Evolutionary conservation across 495 filamentous ascomycete genomes (phyloP), one percentile per base, ranked within the genome.

Genomic region (Penicillium canariense): DNA sequence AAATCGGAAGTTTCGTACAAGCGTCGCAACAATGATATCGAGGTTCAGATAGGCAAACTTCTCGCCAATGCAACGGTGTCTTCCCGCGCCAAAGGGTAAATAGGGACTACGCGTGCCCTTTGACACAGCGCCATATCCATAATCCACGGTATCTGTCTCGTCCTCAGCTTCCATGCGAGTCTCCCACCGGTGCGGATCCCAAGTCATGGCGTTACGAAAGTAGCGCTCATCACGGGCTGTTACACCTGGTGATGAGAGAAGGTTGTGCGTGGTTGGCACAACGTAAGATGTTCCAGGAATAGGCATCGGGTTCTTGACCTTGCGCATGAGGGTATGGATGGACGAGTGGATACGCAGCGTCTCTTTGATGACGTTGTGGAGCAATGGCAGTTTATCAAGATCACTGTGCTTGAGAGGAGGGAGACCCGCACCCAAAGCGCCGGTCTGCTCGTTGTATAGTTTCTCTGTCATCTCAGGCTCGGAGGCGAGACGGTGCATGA

Each of bases 41-140:
- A 98, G 77, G 70, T 98, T 93, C 56, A 96, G 78, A 67, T 95
- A 96, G 50, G 94, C 94, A 67, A 97, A 98, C 63, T 96, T 91
- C 75, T 97, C 94, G 42, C 94, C 94, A 63, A 98, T 97, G 69
- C 94, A 98, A 9, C 94, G 75, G 72, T 98, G 94, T 48, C 94
- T 78, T 5, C 94, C 94, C 1, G 91, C 94, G 2, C 94, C 94
- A 65, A 98, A 98, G 0, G 94, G 94, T 15, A 98, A 78, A 72
- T 97, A 98, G 1, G 94, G 92, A 43, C 86, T 91, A 25, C 74
- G 75, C 5, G 90, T 84, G 18, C 94, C 93, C 75, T 96, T 96
- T 70, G 82, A 88, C 47, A 96, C 84, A 26, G 91, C 74, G n/a
- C 93, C 94, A 69, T 96, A 97, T 26, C 93, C 94, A 63, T 97